phyloP scores from a whole-genome alignment of 352 stramenopile genomes.

The Phytopythium delawarense region DNA sequence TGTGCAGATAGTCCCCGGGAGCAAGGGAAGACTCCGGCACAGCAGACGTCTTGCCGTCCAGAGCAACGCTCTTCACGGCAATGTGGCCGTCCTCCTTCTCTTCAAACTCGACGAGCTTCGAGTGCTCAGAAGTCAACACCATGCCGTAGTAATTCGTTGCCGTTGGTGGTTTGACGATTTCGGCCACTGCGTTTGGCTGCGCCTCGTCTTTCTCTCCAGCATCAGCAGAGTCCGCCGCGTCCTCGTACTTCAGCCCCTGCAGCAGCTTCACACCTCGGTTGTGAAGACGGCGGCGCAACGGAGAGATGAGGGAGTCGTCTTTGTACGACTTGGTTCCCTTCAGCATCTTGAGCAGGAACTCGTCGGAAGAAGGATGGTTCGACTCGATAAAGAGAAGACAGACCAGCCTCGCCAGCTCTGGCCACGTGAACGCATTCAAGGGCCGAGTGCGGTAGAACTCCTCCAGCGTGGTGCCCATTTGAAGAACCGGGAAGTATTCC shows the following conservation, averaged over 20 bases:
- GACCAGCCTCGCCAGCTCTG: conserved; percentile 72
- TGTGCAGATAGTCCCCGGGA: conserved; percentile 44
- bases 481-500: conserved; percentile 68
- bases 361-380: conserved; percentile 61
- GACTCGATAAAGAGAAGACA: conserved; percentile 72
- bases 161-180: neutral
- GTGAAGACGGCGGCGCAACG: conserved; percentile 38
- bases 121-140: conserved; percentile 35
- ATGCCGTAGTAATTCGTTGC: conserved; percentile 47
- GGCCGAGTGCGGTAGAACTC: conserved; percentile 72
- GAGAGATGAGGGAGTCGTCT: conserved; percentile 56
- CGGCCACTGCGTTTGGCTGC: neutral
- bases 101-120: conserved; percentile 28
- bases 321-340: conserved; percentile 71
- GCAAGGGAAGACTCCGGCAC: conserved; percentile 10
- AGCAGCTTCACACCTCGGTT: conserved; percentile 30
- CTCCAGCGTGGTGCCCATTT: conserved; percentile 63
- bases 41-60: conserved; percentile 5
- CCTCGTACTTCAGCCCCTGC: conserved; percentile 47
- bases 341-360: conserved; percentile 68
- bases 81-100: conserved; percentile 33
- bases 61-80: conserved; percentile 32
- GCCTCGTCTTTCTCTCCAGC: conserved; percentile 9
- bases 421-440: conserved; percentile 76
- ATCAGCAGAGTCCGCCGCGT: conserved; percentile 24